Conservation (phyloP, 805 yeast species). For the Nadsonia fulvescens region DNA sequence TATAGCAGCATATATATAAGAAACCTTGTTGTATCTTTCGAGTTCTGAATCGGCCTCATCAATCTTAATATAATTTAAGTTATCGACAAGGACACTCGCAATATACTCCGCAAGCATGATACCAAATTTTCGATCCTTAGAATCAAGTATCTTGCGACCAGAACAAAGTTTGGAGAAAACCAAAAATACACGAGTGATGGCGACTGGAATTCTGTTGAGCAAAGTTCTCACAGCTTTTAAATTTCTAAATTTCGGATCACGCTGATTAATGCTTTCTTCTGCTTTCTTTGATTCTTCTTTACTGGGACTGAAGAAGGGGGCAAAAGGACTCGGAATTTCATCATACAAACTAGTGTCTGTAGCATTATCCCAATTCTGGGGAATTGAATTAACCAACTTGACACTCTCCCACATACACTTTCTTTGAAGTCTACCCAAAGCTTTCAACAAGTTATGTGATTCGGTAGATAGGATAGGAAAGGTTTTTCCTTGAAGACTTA, state of each 20-base stretch:
- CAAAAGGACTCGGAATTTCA: too few relatives aligned
- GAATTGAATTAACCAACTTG: constrained; percentile 5
- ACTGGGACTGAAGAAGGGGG: constrained; percentile 3
- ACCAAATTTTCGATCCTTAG: constrained; percentile 4
- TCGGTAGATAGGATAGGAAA: too few relatives aligned
- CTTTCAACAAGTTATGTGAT: too few relatives aligned
- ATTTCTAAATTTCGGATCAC: constrained; percentile 4
- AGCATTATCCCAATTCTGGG: constrained; percentile 6
- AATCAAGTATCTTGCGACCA: constrained; percentile 2
- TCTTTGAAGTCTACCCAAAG: too few relatives aligned
- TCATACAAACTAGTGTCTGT: constrained; percentile 3
- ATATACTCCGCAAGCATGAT: constrained; percentile 5
- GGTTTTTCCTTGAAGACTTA: too few relatives aligned
- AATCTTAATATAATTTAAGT: constrained; percentile 3
- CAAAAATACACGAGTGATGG: constrained; percentile 3
- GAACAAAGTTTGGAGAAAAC: constrained; percentile 3
- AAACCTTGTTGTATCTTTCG: too few relatives aligned
- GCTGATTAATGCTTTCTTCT: constrained; percentile 3
- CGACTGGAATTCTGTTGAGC: constrained; percentile 6
- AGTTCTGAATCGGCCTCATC: too few relatives aligned
- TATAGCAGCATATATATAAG: too few relatives aligned
- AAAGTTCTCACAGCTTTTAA: constrained; percentile 4
- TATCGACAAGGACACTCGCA: constrained; percentile 4
- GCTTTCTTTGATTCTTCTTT: constrained; percentile 5
- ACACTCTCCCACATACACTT: constrained; percentile 7